A percentile compares a stretch with the other conserved stretches of the same genome.
Evolutionary conservation across 345 rosid species (phyloP).

Genomic region (Melaleuca alternifolia): DNA sequence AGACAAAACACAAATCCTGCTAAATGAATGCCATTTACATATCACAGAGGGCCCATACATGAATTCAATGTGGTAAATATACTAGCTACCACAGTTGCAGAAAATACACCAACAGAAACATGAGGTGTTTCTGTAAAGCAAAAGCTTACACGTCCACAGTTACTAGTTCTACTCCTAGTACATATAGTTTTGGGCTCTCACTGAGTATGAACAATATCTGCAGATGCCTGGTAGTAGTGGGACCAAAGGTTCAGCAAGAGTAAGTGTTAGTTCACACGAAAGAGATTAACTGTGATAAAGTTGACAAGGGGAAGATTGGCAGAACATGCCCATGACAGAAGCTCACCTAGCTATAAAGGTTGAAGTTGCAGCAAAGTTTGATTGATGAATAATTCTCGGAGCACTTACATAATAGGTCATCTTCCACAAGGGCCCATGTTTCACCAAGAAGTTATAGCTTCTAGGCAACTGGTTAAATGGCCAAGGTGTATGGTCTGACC

Average conservation of each 20-base stretch:
- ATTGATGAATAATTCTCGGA: constrained; percentile 83
- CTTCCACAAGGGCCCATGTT: constrained; percentile 86
- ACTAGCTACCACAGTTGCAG: accelerated
- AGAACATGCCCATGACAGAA: background rate
- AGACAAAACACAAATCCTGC: background rate
- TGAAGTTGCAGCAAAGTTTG: constrained; percentile 96
- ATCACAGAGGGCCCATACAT: background rate
- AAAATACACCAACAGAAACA: background rate
- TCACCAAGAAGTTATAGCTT: constrained; percentile 93
- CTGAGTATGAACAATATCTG: background rate
- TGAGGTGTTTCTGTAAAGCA: background rate
- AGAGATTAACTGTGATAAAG: background rate
- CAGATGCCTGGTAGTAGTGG: background rate
- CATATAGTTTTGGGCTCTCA: background rate
- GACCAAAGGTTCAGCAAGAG: background rate
- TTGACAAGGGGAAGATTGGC: background rate
- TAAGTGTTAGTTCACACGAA: background rate
- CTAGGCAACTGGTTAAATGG: constrained; percentile 97
- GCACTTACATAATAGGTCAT: constrained; percentile 87
- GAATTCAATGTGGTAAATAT: background rate
- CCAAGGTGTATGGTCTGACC: constrained; percentile 99
- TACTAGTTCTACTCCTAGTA: background rate
- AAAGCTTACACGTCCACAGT: background rate
- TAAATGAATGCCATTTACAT: background rate
- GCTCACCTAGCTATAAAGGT: constrained; percentile 91